phyloP scores from a whole-genome alignment of 352 stramenopile species.

The Globisporangium splendens region DNA sequence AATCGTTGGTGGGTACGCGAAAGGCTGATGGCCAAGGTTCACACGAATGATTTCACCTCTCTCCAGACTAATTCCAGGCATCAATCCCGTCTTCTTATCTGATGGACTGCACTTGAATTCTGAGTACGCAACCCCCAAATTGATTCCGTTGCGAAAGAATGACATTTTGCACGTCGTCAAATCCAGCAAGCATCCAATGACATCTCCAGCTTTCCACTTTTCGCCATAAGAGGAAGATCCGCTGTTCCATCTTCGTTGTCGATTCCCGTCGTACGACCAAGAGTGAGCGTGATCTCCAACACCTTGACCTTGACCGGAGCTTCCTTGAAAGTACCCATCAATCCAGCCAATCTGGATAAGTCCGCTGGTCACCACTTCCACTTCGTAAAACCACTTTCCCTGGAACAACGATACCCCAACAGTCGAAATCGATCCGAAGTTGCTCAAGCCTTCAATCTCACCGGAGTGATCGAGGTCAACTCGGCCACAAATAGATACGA shows the following conservation, averaged over 20 bases:
- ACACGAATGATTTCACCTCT: conserved; percentile 84
- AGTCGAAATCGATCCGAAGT: conserved; percentile 85
- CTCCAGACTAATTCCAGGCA: conserved; percentile 86
- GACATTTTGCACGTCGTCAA: conserved; percentile 77
- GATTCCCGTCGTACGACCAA: conserved; percentile 92
- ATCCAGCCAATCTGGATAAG: conserved; percentile 94
- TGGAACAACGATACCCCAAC: conserved; percentile 64
- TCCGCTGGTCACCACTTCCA: conserved; percentile 87
- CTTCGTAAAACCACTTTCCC: conserved; percentile 94
- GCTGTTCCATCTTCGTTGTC: conserved; percentile 89
- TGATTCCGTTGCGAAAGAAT: conserved; percentile 88
- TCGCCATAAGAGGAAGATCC: conserved; percentile 86
- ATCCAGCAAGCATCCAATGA: conserved; percentile 90
- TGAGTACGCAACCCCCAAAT: conserved; percentile 73
- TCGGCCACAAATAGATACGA: conserved; percentile 69
- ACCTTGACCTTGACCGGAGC: conserved; percentile 88
- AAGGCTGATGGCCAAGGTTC: conserved; percentile 79
- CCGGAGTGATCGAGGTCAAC: conserved; percentile 85
- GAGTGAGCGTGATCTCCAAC: conserved; percentile 90
- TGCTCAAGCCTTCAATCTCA: conserved; percentile 85
- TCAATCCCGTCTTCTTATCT: conserved; percentile 63
- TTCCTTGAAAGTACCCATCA: conserved; percentile 89
- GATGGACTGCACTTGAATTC: conserved; percentile 46
- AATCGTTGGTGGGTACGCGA: conserved; percentile 64
- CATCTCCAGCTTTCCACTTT: conserved; percentile 89